A percentile compares a stretch with the other conserved stretches of the same genome.
Evolutionary conservation across 495 filamentous ascomycete species (phyloP).

Genomic region (Aspergillus homomorphus): DNA sequence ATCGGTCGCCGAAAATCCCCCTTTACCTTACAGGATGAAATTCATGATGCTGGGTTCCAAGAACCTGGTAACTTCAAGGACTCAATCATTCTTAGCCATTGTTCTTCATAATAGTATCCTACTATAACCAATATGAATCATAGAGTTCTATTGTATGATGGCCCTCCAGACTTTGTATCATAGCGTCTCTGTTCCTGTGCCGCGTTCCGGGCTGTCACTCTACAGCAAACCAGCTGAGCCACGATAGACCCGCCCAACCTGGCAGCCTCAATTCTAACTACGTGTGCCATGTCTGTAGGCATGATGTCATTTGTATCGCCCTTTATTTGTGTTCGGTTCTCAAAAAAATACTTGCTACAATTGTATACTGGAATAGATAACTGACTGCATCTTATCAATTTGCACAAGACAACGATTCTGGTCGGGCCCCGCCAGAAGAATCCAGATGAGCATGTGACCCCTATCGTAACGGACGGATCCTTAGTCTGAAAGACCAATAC

Average conservation of each 20-base stretch:
- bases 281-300: not conserved
- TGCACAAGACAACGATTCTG: not conserved
- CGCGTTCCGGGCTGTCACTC: not conserved
- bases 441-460: not conserved
- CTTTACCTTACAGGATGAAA: not conserved
- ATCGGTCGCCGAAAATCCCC: not conserved
- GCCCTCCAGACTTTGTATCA: not conserved
- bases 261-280: not conserved
- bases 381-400: not conserved
- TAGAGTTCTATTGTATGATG: too few species aligned
- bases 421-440: not conserved
- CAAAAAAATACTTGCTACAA: not conserved
- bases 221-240: slow-evolving; percentile 1
- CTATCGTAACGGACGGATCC: not conserved
- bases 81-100: not conserved
- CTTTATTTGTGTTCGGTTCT: not conserved
- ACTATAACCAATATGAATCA: not conserved
- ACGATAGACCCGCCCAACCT: not conserved
- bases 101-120: not conserved
- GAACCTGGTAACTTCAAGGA: not conserved
- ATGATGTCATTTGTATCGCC: not conserved
- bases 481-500: not conserved
- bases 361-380: not conserved
- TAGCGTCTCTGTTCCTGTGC: not conserved
- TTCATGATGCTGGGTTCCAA: not conserved